Base-by-base conservation (phyloP, 805 yeast species). In the Spathaspora girioi region DNA sequence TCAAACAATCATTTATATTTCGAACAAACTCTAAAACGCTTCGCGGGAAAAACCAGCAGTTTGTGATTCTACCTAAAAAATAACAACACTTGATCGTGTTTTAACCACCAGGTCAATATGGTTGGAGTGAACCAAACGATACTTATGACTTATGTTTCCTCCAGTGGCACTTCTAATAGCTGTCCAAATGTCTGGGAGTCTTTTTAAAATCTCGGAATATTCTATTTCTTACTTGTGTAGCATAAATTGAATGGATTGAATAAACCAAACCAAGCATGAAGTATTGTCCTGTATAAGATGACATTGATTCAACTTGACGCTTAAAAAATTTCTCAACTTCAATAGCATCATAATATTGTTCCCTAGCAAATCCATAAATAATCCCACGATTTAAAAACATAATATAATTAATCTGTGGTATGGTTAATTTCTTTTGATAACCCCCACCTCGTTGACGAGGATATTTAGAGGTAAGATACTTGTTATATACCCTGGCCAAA, bases 11-110 rank as follows among this genome's bases (percentile, higher is more conserved):
- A n/a, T n/a, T n/a, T n/a, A n/a, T n/a, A n/a, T n/a, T n/a, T n/a
- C n/a, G n/a, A n/a, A n/a, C n/a, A n/a, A n/a, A n/a, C n/a, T n/a
- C n/a, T n/a, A n/a, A n/a, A n/a, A n/a, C n/a, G n/a, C n/a, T n/a
- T n/a, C n/a, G n/a, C n/a, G n/a, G n/a, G n/a, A n/a, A n/a, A n/a
- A n/a, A n/a, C n/a, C n/a, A n/a, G n/a, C n/a, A n/a, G n/a, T n/a
- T n/a, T n/a, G n/a, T n/a, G n/a, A 18, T 2, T 18, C 46, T 56
- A 82, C 38, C 72, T 67, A 57, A 29, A 79, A 66, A 18, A 90
- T 80, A 66, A 89, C 96, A 0, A 91, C 92, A 59, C 91, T 76
- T 6, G 89, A 77, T 59, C 97, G 77, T 56, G 86, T 85, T n/a
- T n/a, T n/a, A n/a, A n/a, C n/a, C n/a, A n/a, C n/a, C n/a, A n/a